phyloP scores from a whole-genome alignment of 2,329 filamentous ascomycete genomes.

The Calonectria henricotiae region DNA sequence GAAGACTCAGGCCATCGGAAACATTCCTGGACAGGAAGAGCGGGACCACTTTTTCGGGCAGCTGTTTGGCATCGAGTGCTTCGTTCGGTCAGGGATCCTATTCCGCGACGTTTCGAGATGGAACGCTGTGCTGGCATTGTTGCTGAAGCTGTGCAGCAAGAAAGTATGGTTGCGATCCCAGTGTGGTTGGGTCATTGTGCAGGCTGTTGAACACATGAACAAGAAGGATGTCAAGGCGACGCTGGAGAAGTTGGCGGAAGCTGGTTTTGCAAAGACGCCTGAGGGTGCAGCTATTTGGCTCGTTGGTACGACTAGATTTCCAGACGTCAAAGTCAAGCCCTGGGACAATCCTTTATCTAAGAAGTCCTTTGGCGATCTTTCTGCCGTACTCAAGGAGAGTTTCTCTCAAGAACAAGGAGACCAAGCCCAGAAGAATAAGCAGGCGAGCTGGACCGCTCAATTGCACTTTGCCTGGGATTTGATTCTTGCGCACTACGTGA shows the following conservation, averaged over 20 bases:
- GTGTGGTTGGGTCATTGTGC: conserved; percentile 86
- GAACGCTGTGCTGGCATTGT: conserved; percentile 78
- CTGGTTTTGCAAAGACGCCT: conserved; percentile 83
- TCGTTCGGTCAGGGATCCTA: conserved; percentile 84
- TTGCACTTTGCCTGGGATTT: conserved; percentile 92
- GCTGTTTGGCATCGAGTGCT: conserved; percentile 88
- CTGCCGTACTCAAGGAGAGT: conserved; percentile 85
- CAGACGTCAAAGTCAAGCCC: conserved; percentile 75
- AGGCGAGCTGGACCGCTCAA: conserved; percentile 84
- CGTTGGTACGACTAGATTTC: conserved; percentile 76
- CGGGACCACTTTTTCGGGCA: conserved; percentile 89
- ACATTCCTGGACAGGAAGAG: conserved; percentile 80
- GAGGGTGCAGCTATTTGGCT: conserved; percentile 95
- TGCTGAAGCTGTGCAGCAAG: conserved; percentile 83
- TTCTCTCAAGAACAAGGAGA: conserved; percentile 66
- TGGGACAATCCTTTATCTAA: conserved; percentile 85
- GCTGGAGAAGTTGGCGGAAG: conserved; percentile 74
- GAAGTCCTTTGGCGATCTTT: conserved; percentile 78
- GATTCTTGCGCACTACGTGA: conserved; percentile 74
- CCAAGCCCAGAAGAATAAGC: conserved; percentile 67
- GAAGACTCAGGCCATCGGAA: conserved; percentile 71
- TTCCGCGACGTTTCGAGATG: conserved; percentile 75
- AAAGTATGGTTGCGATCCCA: conserved; percentile 93
- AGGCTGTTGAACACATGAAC: conserved; percentile 77
- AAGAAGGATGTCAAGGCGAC: conserved; percentile 74